Percentiles rank a stretch among this genome's conserved stretches.
Evolutionary conservation across 2,329 filamentous ascomycete genomes (phyloP).

Genomic region (Fusarium buxicola): DNA sequence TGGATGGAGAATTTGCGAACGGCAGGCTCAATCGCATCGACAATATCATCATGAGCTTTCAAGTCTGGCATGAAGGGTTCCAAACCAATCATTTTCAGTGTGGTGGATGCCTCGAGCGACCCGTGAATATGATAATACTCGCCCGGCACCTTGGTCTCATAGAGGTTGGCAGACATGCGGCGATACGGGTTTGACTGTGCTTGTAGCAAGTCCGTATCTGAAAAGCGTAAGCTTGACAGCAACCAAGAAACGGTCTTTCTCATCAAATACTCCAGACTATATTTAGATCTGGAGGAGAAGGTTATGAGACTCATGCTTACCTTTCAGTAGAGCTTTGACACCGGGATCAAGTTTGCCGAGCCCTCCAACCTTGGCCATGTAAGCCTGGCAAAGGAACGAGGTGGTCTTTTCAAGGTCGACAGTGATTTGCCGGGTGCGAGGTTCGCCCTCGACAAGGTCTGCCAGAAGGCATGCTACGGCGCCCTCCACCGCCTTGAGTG

Average conservation of each 20-base stretch:
- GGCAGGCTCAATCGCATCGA: conserved; percentile 68
- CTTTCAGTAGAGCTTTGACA: conserved; percentile 49
- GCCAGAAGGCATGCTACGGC: conserved; percentile 50
- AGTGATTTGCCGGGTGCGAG: conserved; percentile 37
- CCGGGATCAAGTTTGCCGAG: conserved; percentile 53
- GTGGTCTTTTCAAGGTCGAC: conserved; percentile 56
- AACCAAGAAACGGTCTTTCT: not conserved
- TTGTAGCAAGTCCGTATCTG: conserved; percentile 77
- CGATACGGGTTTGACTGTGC: conserved; percentile 79
- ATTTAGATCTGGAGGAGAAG: not conserved
- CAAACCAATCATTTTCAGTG: conserved; percentile 76
- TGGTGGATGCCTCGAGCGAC: conserved; percentile 76
- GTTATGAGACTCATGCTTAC: conserved; percentile 21
- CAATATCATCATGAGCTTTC: conserved; percentile 68
- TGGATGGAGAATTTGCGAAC: conserved; percentile 65
- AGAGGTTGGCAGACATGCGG: conserved; percentile 78
- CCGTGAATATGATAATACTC: conserved; percentile 82
- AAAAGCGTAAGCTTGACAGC: not conserved
- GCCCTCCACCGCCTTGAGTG: conserved; percentile 58
- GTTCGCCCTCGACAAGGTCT: conserved; percentile 36
- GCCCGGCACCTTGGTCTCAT: conserved; percentile 72
- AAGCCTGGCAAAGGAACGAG: conserved; percentile 55
- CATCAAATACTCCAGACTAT: not conserved
- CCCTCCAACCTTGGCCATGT: conserved; percentile 53
- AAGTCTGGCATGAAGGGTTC: conserved; percentile 70